Percentiles rank a stretch among this genome's conserved stretches.
phyloP scores from a whole-genome alignment of 2,329 filamentous ascomycete genomes.

The Colletotrichum sp. region DNA sequence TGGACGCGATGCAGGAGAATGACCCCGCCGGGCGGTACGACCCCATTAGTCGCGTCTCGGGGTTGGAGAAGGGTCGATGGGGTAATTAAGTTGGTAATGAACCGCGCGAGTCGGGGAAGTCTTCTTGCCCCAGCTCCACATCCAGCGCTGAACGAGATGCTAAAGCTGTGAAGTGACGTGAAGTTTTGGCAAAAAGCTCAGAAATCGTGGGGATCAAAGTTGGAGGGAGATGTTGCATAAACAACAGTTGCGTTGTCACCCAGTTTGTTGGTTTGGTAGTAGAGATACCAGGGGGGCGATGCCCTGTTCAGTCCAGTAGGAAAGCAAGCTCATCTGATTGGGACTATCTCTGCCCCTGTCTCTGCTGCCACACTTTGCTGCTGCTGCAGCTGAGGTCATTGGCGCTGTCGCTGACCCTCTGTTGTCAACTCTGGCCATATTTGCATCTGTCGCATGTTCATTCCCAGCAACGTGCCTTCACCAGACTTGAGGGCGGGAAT shows the following conservation, averaged over 20 bases:
- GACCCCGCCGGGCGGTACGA: background rate
- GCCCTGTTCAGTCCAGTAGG: background rate
- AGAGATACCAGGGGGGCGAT: background rate
- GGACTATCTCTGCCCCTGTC: background rate
- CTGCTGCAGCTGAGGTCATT: background rate
- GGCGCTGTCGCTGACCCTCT: background rate
- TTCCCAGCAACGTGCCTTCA: background rate
- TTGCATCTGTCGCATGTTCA: background rate
- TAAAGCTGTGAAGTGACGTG: background rate
- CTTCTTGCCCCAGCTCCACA: background rate
- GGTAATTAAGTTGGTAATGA: background rate
- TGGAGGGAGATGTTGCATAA: background rate
- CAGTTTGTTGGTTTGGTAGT: background rate
- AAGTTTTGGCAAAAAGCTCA: background rate
- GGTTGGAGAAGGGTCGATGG: background rate
- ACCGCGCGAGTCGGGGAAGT: background rate
- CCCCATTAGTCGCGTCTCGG: background rate
- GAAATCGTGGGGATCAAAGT: background rate
- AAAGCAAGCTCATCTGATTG: background rate
- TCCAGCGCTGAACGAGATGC: background rate
- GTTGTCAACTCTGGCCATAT: background rate
- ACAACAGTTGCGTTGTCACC: background rate
- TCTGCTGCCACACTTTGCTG: background rate
- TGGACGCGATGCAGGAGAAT: background rate
- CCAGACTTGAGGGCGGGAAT: background rate